These are phyloP conservation scores for Pyrus betulifolia DNA, from an alignment of 306 rosid species.

Conservation along the genomic window DNA sequence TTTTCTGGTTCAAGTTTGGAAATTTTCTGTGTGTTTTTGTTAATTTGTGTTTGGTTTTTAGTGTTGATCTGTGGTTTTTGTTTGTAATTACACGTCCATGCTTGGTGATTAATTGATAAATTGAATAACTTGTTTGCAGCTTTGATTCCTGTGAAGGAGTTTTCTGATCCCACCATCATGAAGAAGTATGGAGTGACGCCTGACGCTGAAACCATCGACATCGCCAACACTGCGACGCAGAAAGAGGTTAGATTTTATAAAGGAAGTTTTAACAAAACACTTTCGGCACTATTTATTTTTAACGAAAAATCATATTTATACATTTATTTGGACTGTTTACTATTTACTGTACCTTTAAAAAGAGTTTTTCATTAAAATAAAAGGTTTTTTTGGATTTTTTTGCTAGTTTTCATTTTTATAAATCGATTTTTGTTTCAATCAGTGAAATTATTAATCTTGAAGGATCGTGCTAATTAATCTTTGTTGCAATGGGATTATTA, in stretches of 20 bases:
- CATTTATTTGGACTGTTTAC: fast-evolving
- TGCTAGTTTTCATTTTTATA: neutral
- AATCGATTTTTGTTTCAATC: neutral
- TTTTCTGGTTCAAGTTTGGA: no score
- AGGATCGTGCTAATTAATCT: neutral
- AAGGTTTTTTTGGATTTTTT: no score
- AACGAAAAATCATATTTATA: no score
- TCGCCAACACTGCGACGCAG: conserved; percentile 32
- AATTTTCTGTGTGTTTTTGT: neutral
- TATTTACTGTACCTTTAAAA: no score
- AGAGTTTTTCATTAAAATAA: no score
- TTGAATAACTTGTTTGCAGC: conserved; percentile 34
- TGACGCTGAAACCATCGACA: conserved; percentile 44
- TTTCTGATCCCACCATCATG: conserved; percentile 35
- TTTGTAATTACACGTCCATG: neutral
- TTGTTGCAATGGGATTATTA: neutral
- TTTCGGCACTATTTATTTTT: no score
- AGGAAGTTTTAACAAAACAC: no score
- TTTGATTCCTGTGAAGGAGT: conserved; percentile 54
- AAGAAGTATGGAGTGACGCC: conserved; percentile 62
- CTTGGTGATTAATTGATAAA: neutral
- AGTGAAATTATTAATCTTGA: neutral
- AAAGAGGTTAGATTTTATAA: conserved; percentile 31
- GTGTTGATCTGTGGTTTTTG: neutral
- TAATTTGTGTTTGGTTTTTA: neutral